Base-by-base conservation (phyloP, 2,329 filamentous ascomycete species). In the Plenodomus tracheiphilus region DNA sequence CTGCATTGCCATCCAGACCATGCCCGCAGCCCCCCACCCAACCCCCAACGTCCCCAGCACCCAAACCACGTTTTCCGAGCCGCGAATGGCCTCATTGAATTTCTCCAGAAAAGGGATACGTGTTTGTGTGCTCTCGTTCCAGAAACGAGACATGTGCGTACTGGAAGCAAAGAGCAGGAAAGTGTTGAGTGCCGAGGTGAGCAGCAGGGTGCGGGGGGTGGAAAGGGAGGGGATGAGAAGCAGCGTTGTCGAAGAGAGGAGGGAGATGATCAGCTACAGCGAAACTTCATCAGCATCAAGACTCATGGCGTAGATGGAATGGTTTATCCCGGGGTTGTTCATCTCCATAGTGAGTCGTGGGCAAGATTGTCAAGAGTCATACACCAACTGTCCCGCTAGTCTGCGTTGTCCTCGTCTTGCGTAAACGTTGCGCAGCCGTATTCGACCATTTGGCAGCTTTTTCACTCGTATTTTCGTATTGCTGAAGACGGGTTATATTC, bases 401-500 rank as follows among this genome's bases (percentile, higher is more conserved):
- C 46, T 74, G 71, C 15, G 72, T 74, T 0, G 65, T 62, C 18
- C 69, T 46, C 7, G 71, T 73, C 51, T 68, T 72, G 35, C 58
- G 54, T 35, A 74, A 52, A 7, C 68, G 58, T 17, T 70, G 48
- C 0, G 66, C 68, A 0, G 65, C 70, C 0, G 61, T 68, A 21
- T 59, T 59, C 2, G 65, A 70, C 62, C 66, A 73, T 55, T 73
- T 59, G 39, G 72, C 71, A 1, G 69, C 70, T 38, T 69, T 71
- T 34, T 74, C 59, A 39, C 61, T 61, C 38, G 64, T 51, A n/a
- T 54, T 28, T 40, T 74, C 71, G 55, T 72, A 74, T 19, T 62
- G 48, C 25, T 62, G 67, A 1, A 74, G 61, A 13, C 65, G 68
- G 6, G 62, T 64, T 46, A 74, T 72, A 59, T 67, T 70, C 28